phyloP scores from a whole-genome alignment of 2,329 filamentous ascomycete species.

The Sphaerulina musiva region DNA sequence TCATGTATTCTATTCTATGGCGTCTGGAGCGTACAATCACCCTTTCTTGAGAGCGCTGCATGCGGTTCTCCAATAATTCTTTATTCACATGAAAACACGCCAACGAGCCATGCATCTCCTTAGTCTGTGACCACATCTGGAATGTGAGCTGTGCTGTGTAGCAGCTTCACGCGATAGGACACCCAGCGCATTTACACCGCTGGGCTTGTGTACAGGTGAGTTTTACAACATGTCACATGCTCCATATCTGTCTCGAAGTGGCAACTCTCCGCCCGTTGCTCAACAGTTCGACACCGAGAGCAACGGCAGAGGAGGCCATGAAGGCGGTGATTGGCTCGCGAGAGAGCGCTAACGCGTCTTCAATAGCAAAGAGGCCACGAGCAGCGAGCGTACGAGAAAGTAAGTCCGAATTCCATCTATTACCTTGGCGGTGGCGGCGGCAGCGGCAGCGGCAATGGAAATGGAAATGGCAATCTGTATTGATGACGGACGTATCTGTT shows the following conservation, averaged over 20 bases:
- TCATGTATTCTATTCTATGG: conserved; percentile 1
- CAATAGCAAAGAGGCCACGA: not conserved
- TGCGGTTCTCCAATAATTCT: not conserved
- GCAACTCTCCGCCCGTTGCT: not conserved
- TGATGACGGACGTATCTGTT: not conserved
- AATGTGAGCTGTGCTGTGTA: not conserved
- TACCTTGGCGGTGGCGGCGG: not conserved
- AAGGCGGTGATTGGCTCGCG: too few species aligned
- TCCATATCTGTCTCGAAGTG: not conserved
- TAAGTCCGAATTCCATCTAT: not conserved
- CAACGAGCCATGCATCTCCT: not conserved
- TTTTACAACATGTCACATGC: not conserved
- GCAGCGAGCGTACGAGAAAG: conserved; percentile 1
- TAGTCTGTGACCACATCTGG: not conserved
- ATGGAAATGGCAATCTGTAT: not conserved
- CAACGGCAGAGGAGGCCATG: not conserved
- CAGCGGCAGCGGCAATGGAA: not conserved
- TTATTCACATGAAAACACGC: not conserved
- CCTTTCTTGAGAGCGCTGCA: not conserved
- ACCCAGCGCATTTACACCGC: not conserved
- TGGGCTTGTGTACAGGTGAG: not conserved
- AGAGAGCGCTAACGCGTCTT: not conserved
- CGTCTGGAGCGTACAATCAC: not conserved
- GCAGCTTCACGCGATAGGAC: not conserved
- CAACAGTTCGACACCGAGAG: not conserved